Evolutionary conservation across 495 filamentous ascomycete genomes (phyloP), one percentile per base, ranked within the genome.

Genomic region (Platismatia glauca): DNA sequence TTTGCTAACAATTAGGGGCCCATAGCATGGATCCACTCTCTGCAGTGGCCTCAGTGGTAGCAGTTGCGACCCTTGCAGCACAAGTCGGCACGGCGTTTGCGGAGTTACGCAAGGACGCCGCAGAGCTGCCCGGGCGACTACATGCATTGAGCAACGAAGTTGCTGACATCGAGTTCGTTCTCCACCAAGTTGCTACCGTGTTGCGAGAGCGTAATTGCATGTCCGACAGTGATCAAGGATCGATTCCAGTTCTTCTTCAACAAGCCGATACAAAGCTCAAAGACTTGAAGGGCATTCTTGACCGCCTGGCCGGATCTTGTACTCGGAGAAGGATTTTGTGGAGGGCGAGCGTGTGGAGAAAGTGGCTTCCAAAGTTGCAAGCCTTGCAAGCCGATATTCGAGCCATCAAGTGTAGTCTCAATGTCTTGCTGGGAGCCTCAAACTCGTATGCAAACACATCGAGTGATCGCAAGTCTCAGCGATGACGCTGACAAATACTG

Each of bases 121-220:
- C 69, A 73, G 50, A 48, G 52, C 70, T 61, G 9, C 60, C 65
- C 16, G 55, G 69, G 15, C 56, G 66, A 43, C 29, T 72, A 33
- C 67, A 71, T 38, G 67, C 71, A 9, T n/a, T 72, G 55, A 66
- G 57, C 56, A 71, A 72, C 52, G 66, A 71, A 53, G 64, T 66
- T 34, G 41, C 64, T n/a, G 66, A 67, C 48, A 58, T 69, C 56
- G 63, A 71, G 58, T 35, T 66, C 24, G 66, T 68, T 37, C 60
- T 64, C n/a, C 37, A 57, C 44, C 66, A 71, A 41, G 63, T 70
- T 18, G 63, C 66, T 8, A 34, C 50, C 15, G 63, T 15, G 52
- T 64, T 29, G 34, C 55, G 62, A 33, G 31, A 63, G 29, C 39
- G 61, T 8, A 20, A 27, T 27, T 15, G 52, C 6, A 20, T 41